phyloP scores from a whole-genome alignment of 1,284 basidiomycete species.

The Wallemia hederae region DNA sequence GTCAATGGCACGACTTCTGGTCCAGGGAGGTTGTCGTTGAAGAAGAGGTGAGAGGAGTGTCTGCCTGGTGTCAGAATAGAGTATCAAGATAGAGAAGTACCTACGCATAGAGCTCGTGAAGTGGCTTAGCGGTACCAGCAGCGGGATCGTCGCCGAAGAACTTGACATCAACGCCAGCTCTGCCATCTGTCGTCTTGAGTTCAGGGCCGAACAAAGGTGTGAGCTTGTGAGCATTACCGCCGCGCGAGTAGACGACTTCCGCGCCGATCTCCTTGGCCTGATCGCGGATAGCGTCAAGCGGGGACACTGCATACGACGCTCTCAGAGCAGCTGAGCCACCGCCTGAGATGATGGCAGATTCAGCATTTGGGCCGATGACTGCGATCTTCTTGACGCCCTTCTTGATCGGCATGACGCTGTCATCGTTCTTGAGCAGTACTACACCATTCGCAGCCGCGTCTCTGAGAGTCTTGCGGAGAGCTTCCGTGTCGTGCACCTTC shows the following conservation, averaged over 20 bases:
- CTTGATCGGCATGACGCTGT: slow-evolving; percentile 27
- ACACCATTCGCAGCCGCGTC: slow-evolving; percentile 31
- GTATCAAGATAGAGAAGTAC: not conserved
- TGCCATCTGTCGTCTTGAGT: slow-evolving; percentile 2
- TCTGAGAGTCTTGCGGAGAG: slow-evolving; percentile 26
- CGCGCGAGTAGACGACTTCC: slow-evolving; percentile 19
- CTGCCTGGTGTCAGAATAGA: not conserved
- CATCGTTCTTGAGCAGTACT: slow-evolving; percentile 39
- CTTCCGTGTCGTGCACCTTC: slow-evolving; percentile 26
- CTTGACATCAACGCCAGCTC: slow-evolving; percentile 5
- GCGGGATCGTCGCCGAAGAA: slow-evolving; percentile 3
- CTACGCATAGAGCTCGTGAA: slow-evolving; percentile 1
- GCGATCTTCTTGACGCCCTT: slow-evolving; percentile 29
- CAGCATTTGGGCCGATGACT: slow-evolving; percentile 45
- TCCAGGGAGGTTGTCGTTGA: slow-evolving; percentile 30
- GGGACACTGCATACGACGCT: slow-evolving; percentile 36
- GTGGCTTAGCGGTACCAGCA: slow-evolving; percentile 4
- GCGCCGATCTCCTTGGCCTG: slow-evolving; percentile 16
- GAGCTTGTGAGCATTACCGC: slow-evolving; percentile 8
- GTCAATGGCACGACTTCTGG: slow-evolving; percentile 22
- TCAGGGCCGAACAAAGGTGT: slow-evolving; percentile 7
- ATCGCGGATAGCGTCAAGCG: slow-evolving; percentile 29
- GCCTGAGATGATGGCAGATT: slow-evolving; percentile 33
- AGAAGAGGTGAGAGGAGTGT: slow-evolving; percentile 14
- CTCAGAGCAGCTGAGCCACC: slow-evolving; percentile 45